Evolutionary conservation across 2,329 filamentous ascomycete species (phyloP).

Genomic region (Trichoderma endophyticum): DNA sequence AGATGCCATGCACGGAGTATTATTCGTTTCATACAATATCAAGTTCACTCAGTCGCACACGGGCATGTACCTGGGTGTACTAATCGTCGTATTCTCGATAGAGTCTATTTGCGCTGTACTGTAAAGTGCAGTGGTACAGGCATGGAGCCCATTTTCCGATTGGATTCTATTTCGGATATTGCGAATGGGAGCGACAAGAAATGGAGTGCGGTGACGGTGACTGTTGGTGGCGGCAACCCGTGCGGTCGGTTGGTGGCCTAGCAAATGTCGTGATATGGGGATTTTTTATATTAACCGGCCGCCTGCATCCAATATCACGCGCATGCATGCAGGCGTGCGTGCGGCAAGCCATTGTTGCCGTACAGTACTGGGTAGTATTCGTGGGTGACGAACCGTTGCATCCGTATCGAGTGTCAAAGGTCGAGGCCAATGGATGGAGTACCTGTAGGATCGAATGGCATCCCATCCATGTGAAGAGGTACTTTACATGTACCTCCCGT

Average conservation of each 20-base stretch:
- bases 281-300: neutral
- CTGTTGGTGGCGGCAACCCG: neutral
- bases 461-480: neutral
- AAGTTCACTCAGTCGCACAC: neutral
- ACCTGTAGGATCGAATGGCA: neutral
- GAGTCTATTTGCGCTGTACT: neutral
- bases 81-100: neutral
- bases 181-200: neutral
- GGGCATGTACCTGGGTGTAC: neutral
- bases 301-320: neutral
- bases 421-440: neutral
- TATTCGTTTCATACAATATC: too few relatives aligned
- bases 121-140: neutral
- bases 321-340: neutral
- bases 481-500: neutral
- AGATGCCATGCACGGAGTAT: too few relatives aligned
- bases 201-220: neutral
- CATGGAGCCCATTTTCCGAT: neutral
- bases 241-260: neutral
- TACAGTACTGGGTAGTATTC: neutral
- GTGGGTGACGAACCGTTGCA: neutral
- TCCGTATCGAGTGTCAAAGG: neutral
- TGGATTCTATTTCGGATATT: neutral
- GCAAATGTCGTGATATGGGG: neutral
- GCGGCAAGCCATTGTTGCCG: neutral